Percentiles rank a stretch among this genome's conserved stretches.
These are phyloP conservation scores for Cubamyces sp. DNA, from an alignment of 768 basidiomycete species.

Conservation along the genomic window DNA sequence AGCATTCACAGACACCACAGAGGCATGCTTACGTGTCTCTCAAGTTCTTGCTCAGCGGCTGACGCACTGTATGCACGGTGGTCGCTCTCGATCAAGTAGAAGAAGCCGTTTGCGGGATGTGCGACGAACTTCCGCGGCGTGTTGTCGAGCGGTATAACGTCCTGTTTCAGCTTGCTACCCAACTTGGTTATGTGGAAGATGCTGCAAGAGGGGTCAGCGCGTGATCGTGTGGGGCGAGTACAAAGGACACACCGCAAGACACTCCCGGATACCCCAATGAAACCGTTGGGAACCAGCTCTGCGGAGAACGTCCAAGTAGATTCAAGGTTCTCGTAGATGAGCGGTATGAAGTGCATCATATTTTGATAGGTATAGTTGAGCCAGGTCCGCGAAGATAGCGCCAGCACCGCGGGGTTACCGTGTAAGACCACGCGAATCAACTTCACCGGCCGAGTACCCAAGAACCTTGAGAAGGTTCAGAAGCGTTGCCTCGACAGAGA, in stretches of 20 bases:
- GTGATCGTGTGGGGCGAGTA: constrained; percentile 39
- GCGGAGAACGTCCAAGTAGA: constrained; percentile 98
- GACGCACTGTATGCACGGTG: constrained; percentile 82
- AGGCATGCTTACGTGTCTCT: constrained; percentile 17
- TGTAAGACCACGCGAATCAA: constrained; percentile 87
- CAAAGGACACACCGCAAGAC: constrained; percentile 75
- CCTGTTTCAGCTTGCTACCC: constrained; percentile 94
- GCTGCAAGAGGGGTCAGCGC: constrained; percentile 45
- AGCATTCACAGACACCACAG: constrained; percentile 8
- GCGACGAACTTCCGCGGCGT: constrained; percentile 94
- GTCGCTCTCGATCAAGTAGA: constrained; percentile 96
- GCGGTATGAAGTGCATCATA: constrained; percentile 94
- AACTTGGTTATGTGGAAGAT: constrained; percentile 97
- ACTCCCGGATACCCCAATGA: constrained; percentile 95
- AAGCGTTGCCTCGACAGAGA: too few relatives aligned
- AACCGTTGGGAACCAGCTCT: constrained; percentile 91
- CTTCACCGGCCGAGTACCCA: constrained; percentile 91
- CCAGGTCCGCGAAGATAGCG: constrained; percentile 97
- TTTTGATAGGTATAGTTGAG: constrained; percentile 97
- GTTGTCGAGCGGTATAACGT: constrained; percentile 86
- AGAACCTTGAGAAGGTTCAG: constrained; percentile 47
- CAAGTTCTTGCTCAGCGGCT: constrained; percentile 65
- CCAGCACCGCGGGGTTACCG: constrained; percentile 87
- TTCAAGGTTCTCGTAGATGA: constrained; percentile 95
- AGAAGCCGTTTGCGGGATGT: constrained; percentile 80